Conservation (phyloP, 2,329 filamentous ascomycete genomes). For the Phyllosticta capitalensis region DNA sequence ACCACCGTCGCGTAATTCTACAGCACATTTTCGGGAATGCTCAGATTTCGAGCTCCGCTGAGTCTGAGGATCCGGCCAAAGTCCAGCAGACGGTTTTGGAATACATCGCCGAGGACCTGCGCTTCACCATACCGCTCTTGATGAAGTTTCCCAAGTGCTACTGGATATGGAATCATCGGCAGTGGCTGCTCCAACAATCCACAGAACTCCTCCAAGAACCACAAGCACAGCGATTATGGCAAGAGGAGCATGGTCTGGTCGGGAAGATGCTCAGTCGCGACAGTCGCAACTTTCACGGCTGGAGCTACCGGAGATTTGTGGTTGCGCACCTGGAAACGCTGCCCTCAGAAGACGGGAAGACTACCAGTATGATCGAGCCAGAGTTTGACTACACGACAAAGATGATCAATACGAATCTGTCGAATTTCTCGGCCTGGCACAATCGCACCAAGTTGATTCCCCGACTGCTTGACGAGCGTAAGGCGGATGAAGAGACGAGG, state of each 20-base stretch:
- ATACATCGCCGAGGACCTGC: conserved; percentile 62
- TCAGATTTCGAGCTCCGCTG: conserved; percentile 28
- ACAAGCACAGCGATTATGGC: conserved; percentile 61
- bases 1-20: conserved; percentile 67
- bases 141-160: conserved; percentile 91
- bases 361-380: conserved; percentile 57
- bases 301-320: conserved; percentile 78
- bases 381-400: conserved; percentile 87
- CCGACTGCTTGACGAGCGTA: conserved; percentile 60
- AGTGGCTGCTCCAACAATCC: conserved; percentile 71
- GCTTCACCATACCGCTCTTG: conserved; percentile 75
- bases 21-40: conserved; percentile 45
- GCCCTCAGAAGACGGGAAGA: conserved; percentile 10
- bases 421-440: conserved; percentile 97
- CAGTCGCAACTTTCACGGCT: conserved; percentile 90
- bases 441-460: conserved; percentile 77
- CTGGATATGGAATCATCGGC: conserved; percentile 97
- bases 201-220: conserved; percentile 51
- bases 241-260: conserved; percentile 71
- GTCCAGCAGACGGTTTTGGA: conserved; percentile 28
- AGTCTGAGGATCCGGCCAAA: conserved; percentile 15
- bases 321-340: conserved; percentile 63
- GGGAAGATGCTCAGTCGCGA: conserved; percentile 83
- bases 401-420: conserved; percentile 77
- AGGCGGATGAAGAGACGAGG: conserved; percentile 53